These are phyloP conservation scores for Rhizopogon salebrosus DNA, from an alignment of 768 basidiomycete species.

Conservation along the genomic window DNA sequence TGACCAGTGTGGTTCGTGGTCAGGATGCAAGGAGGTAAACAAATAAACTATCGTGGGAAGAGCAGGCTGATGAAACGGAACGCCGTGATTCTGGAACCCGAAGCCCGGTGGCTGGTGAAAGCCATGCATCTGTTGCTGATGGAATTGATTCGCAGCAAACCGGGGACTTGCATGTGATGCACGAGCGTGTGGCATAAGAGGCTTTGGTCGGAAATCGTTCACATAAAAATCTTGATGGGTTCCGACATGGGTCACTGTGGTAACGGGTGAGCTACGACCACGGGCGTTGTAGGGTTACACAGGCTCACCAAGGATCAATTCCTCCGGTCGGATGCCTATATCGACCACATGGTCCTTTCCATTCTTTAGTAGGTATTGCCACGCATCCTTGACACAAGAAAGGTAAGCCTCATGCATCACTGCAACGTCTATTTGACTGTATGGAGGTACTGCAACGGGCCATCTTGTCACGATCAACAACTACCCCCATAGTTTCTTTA, in stretches of 20 bases:
- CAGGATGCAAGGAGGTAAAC: constrained; percentile 32
- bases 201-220: constrained; percentile 25
- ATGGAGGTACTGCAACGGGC: constrained; percentile 36
- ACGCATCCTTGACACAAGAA: constrained; percentile 29
- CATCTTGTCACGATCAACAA: constrained; percentile 26
- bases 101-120: constrained; percentile 11
- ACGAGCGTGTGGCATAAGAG: constrained; percentile 9
- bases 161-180: not conserved
- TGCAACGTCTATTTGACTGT: constrained; percentile 33
- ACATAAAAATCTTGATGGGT: constrained; percentile 37
- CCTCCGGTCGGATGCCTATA: constrained; percentile 33
- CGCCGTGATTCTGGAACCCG: constrained; percentile 8
- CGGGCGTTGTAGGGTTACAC: not conserved
- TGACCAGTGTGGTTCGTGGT: constrained; percentile 35
- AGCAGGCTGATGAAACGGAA: constrained; percentile 16
- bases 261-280: not conserved
- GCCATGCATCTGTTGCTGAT: constrained; percentile 12
- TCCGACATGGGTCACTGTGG: constrained; percentile 36
- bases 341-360: constrained; percentile 27
- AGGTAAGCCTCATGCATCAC: constrained; percentile 30
- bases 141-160: constrained; percentile 7
- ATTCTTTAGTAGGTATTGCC: constrained; percentile 32
- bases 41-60: constrained; percentile 38
- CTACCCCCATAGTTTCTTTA: not conserved
- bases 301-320: constrained; percentile 37